phyloP scores from a whole-genome alignment of 2,329 filamentous ascomycete genomes.

The Penicillium concentricum region DNA sequence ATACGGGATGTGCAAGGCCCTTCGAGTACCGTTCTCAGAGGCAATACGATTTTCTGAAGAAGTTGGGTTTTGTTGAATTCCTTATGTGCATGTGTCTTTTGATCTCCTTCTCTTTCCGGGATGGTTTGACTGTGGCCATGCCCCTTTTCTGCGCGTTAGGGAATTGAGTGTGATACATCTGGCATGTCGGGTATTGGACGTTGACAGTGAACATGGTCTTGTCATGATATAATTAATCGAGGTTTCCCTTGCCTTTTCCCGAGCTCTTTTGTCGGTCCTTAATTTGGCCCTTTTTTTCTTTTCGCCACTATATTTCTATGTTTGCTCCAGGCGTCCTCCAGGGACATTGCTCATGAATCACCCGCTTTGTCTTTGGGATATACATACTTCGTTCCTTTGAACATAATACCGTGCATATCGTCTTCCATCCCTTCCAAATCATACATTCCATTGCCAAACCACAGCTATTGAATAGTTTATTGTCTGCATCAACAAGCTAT shows the following conservation, averaged over 20 bases:
- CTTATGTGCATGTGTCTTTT: constrained; percentile 8
- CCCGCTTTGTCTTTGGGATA: not conserved
- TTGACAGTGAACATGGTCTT: constrained; percentile 5
- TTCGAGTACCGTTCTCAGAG: constrained; percentile 2
- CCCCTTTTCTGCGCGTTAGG: constrained; percentile 7
- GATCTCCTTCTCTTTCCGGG: constrained; percentile 14
- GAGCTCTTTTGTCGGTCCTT: constrained; percentile 3
- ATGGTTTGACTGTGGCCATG: constrained; percentile 13
- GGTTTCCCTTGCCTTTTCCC: not conserved
- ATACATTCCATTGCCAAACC: not conserved
- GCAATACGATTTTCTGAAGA: not conserved
- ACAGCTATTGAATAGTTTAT: not conserved
- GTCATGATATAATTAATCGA: constrained; percentile 17
- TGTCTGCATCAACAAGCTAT: not conserved
- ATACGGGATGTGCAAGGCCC: constrained; percentile 3
- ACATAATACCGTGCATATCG: not conserved
- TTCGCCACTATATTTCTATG: not conserved
- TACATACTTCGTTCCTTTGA: not conserved
- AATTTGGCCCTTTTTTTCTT: not conserved
- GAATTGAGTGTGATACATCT: constrained; percentile 9
- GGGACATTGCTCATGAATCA: not conserved
- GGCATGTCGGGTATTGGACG: constrained; percentile 17
- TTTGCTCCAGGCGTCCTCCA: not conserved
- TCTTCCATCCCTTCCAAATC: not conserved
- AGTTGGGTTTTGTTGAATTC: not conserved